Evolutionary conservation across 495 filamentous ascomycete genomes (phyloP), one percentile per base, ranked within the genome.

Genomic region (Tuber magnatum): DNA sequence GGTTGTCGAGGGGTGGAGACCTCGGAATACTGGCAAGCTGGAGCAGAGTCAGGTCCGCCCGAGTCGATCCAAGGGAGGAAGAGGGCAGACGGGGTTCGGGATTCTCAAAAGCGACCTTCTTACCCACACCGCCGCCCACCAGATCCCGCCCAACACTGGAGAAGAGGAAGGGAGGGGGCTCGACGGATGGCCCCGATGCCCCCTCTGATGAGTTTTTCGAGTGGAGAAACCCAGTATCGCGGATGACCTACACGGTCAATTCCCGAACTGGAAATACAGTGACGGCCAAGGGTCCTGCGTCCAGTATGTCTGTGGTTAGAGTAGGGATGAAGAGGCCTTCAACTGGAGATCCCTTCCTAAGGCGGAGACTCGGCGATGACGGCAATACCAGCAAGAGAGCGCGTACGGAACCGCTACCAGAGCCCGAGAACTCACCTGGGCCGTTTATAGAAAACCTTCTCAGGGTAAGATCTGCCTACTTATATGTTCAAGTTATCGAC

Each of bases 221-320:
- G 38, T 96, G 92, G 93, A 84, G 84, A n/a, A 88, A 95, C 77
- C 92, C 91, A 3, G 75, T 82, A 14, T 92, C 91, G 6, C 90
- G 89, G 74, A 84, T 86, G 75, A 86, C 79, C 8, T 86, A 89
- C 71, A 80, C 87, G 28, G 83, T 93, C 32, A 89, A 92, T 78
- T 81, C 85, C 20, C 85, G 88, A 51, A 93, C 90, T 44, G 92
- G 92, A 9, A 87, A 89, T 69, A 87, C 88, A 39, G 41, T 72
- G n/a, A 44, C 61, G 51, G 39, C 35, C 40, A 73, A 2, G 24
- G 56, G 32, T 20, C 28, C 56, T 65, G 14, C 4, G 9, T 2
- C 14, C 9, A 28, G 32, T 44, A 76, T 40, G 44, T 22, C 39
- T 69, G 35, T 73, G 18, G 65, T 39, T 8, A 75, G 40, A 12